phyloP scores from a whole-genome alignment of 805 yeast genomes.

The Pichia gijzeniarum region DNA sequence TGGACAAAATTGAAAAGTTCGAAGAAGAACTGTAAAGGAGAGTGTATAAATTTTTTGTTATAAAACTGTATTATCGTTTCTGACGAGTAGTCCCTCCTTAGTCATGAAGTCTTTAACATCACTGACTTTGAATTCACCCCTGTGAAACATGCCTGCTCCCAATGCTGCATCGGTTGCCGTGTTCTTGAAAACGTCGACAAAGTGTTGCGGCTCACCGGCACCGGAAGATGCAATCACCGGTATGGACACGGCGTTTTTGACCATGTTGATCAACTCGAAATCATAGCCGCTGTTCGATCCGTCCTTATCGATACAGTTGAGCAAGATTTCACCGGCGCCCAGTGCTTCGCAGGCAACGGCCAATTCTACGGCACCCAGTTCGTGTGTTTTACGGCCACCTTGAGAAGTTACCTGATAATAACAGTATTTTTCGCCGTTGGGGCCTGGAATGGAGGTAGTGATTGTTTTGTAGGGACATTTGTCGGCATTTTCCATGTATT shows the following conservation, averaged over 20 bases:
- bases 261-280: slow-evolving; percentile 72
- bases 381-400: slow-evolving; percentile 89
- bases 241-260: slow-evolving; percentile 67
- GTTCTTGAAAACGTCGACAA: slow-evolving; percentile 74
- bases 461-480: slow-evolving; percentile 59
- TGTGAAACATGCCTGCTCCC: slow-evolving; percentile 98
- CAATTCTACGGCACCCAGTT: slow-evolving; percentile 85
- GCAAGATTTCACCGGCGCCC: slow-evolving; percentile 93
- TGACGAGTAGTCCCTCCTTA: slow-evolving; percentile 60
- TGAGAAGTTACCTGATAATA: slow-evolving; percentile 95
- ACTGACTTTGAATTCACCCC: slow-evolving; percentile 84
- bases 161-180: slow-evolving; percentile 93
- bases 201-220: slow-evolving; percentile 91
- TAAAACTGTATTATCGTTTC: slow-evolving; percentile 44
- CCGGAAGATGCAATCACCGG: slow-evolving; percentile 98
- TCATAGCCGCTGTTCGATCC: slow-evolving; percentile 95
- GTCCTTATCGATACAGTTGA: slow-evolving; percentile 95
- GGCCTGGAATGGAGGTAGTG: slow-evolving; percentile 62
- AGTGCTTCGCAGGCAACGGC: slow-evolving; percentile 83
- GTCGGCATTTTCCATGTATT: slow-evolving; percentile 58
- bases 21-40: slow-evolving; percentile 27
- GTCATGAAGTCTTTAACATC: slow-evolving; percentile 70
- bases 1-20: slow-evolving; percentile 45
- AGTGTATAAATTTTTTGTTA: neutral
- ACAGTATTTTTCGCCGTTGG: slow-evolving; percentile 82